Evolutionary conservation across 2,329 filamentous ascomycete genomes (phyloP), one percentile per base, ranked within the genome.

Genomic region (Fusarium multiceps): DNA sequence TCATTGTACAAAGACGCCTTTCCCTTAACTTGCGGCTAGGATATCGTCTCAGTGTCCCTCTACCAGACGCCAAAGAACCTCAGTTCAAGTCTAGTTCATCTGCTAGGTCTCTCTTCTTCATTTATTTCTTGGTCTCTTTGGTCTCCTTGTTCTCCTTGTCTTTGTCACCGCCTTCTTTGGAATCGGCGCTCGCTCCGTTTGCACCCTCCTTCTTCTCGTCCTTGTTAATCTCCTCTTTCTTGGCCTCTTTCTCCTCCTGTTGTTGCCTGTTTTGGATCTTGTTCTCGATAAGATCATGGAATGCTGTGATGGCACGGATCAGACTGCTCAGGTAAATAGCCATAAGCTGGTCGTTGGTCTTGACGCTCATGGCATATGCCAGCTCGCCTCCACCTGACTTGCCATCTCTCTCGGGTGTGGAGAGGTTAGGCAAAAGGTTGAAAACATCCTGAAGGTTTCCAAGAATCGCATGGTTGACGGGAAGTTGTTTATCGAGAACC

Each of bases 381-480:
- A 99, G 86, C 80, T 98, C 96, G 77, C 92, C 91, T 75, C 94
- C 93, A 74, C 91, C 82, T 32, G 82, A 78, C 75, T 90, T 87
- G 68, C 84, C 86, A 43, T 90, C 90, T 45, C 86, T 85, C 59
- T 92, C 89, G 30, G 95, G 93, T 40, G 94, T 97, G 12, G 93
- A 94, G 55, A 99, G 88, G 82, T 99, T 99, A 49, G 96, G 96
- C 25, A 99, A 89, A 45, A 99, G 90, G 82, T 99, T 99, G 87
- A 99, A 99, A 67, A 98, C 93, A 78, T 99, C 96, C 84, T 99
- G 96, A n/a, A 99, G 90, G 78, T 98, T 97, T 72, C 95, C 96
- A 28, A 99, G 88, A 68, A 99, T 98, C 59, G 94, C 93, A 79
- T 99, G 96, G 84, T 99, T 99, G 78, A 98, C 92, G 7, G 96